These are phyloP conservation scores for Nicotiana undulata DNA, from an alignment of 257 asterid species.

Conservation along the genomic window DNA sequence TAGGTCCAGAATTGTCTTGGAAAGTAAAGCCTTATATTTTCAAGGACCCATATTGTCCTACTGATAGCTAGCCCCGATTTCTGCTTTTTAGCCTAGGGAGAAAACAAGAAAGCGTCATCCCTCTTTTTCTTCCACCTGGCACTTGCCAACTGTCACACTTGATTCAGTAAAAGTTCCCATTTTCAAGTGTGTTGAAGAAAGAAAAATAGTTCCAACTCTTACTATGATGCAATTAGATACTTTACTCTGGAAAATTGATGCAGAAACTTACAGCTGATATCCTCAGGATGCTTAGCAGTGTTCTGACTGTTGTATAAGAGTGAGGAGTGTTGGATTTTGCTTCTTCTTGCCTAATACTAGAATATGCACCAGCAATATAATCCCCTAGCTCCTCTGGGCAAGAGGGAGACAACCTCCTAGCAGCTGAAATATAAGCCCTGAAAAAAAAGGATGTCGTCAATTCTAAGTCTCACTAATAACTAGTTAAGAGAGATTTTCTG, in stretches of 20 bases:
- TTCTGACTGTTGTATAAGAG: slow-evolving; percentile 74
- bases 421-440: slow-evolving; percentile 95
- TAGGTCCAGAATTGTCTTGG: background rate
- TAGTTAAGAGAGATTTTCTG: background rate
- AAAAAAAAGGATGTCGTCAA: slow-evolving; percentile 14
- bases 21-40: background rate
- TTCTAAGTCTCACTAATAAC: slow-evolving; percentile 4
- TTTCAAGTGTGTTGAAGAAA: background rate
- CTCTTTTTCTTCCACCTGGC: background rate
- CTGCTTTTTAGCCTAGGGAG: background rate
- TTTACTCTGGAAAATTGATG: background rate
- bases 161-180: slow-evolving; percentile 4
- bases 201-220: background rate
- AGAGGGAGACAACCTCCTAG: slow-evolving; percentile 75
- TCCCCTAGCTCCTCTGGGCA: slow-evolving; percentile 90
- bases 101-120: background rate
- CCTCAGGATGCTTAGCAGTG: slow-evolving; percentile 80
- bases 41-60: slow-evolving; percentile 1
- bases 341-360: slow-evolving; percentile 97
- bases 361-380: slow-evolving; percentile 84
- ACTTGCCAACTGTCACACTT: background rate
- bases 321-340: slow-evolving; percentile 88
- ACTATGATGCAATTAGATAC: background rate
- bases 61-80: background rate
- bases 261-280: slow-evolving; percentile 69